Base-by-base conservation (phyloP, 169 alveolate genomes). In the Cryptosporidium meleagridis region DNA sequence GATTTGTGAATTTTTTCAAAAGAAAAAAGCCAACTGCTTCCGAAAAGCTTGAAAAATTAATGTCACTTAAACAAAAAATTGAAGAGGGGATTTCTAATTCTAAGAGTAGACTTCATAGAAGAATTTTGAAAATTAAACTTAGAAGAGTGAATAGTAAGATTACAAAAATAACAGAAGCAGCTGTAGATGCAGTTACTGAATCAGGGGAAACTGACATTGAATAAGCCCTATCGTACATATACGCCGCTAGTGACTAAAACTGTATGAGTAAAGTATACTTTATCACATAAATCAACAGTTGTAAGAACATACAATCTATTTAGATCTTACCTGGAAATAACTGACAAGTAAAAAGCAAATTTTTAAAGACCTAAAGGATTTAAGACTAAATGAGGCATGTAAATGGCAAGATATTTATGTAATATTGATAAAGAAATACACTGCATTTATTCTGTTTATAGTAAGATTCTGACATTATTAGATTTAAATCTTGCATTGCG, bases 401-500 rank as follows among this genome's bases (percentile, higher is more conserved):
- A 48, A 48, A 48, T 48, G 23, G 7, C 23, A 48, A 48, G 55
- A 48, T 55, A 55, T 55, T 55, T 55, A 55, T 37, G 14, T 55
- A 55, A 55, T 21, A 48, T 14, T 14, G 21, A 48, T 48, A 48
- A 39, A 35, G 3, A 55, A 23, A 26, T 21, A 21, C 7, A 23
- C 7, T 26, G 67, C 35, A 55, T 16, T 55, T 16, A 23, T 55
- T 55, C 65, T n/a, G 29, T 65, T 31, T 29, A n/a, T 29, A 26
- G 8, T 16, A 26, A 26, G 44, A 65, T 29, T 65, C 26, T 33
- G n/a, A 16, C 3, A 65, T 65, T 65, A 26, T 21, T 65, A 65
- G 72, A 65, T 65, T 65, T 65, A 55, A 71, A 51, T 51, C 85
- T n/a, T 3, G 9, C 5, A 41, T 10, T 69, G 51, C 85, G 85